Percentiles rank a stretch among this genome's conserved stretches.
Evolutionary conservation across 2,329 filamentous ascomycete genomes (phyloP).

Genomic region (Colletotrichum tabaci): DNA sequence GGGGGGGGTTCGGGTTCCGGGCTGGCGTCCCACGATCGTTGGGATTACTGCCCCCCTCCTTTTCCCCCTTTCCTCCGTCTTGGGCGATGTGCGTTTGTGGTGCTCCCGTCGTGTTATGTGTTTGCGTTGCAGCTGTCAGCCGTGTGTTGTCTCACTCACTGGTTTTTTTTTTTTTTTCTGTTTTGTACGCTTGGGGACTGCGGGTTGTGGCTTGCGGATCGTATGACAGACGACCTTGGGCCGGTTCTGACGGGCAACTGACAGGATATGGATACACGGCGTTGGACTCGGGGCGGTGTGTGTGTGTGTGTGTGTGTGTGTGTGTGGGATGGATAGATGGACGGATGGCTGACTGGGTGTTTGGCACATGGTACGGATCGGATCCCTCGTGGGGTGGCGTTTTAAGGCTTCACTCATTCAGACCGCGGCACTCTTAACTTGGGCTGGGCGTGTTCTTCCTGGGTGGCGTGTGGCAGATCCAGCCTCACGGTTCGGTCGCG

Average conservation of each 20-base stretch:
- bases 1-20: background rate
- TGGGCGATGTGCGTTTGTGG: background rate
- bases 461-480: background rate
- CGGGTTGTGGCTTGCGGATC: background rate
- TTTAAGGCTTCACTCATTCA: background rate
- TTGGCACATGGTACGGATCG: constrained; percentile 6
- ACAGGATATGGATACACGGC: constrained; percentile 2
- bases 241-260: background rate
- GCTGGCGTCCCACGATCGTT: constrained; percentile 7
- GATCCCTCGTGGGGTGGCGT: constrained; percentile 1
- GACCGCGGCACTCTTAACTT: no score
- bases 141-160: background rate
- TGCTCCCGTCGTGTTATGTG: constrained; percentile 1
- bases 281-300: constrained; percentile 6
- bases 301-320: background rate
- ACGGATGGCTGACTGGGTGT: background rate
- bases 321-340: background rate
- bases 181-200: background rate
- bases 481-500: background rate
- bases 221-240: background rate
- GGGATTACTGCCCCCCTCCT: no score
- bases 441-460: background rate
- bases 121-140: constrained; percentile 23
- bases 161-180: no score
- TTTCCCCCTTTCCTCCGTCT: background rate